These are phyloP conservation scores for Geotrichum histeridarum DNA, from an alignment of 1,139 yeast genomes.

Conservation along the genomic window DNA sequence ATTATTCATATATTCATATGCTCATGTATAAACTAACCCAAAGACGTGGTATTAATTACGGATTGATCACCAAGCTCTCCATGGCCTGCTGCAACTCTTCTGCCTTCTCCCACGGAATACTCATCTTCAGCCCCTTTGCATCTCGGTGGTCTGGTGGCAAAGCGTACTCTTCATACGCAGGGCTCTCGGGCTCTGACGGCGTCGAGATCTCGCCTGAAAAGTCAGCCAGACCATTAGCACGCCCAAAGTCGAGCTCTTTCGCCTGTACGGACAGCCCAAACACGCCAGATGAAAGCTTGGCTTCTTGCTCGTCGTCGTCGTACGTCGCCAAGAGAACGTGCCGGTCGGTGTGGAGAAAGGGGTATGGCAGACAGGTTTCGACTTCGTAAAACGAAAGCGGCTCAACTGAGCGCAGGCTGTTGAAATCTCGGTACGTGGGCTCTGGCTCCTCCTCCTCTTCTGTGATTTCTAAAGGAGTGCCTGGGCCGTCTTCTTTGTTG, in stretches of 20 bases:
- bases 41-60: not conserved
- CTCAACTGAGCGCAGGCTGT: slow-evolving; percentile 24
- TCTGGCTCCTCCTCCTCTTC: not conserved
- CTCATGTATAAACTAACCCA: not conserved
- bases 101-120: slow-evolving; percentile 16
- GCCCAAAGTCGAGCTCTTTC: slow-evolving; percentile 29
- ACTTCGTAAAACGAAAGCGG: slow-evolving; percentile 61
- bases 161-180: slow-evolving; percentile 22
- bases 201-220: slow-evolving; percentile 18
- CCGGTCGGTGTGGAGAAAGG: slow-evolving; percentile 45
- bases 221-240: slow-evolving; percentile 27
- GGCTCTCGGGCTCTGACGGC: not conserved
- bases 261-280: slow-evolving; percentile 24
- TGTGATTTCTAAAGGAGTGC: not conserved
- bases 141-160: slow-evolving; percentile 9
- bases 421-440: not conserved
- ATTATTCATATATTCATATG: not conserved
- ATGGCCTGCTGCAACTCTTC: slow-evolving; percentile 32
- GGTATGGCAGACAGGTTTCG: slow-evolving; percentile 57
- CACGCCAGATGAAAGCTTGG: slow-evolving; percentile 13
- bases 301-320: slow-evolving; percentile 17
- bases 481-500: not conserved
- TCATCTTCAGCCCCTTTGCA: not conserved
- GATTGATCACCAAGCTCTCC: slow-evolving; percentile 28
- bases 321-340: slow-evolving; percentile 31